A percentile compares a stretch with the other conserved stretches of the same genome.
Conservation (phyloP, 371 early-diverging fungal genomes). For the Mucor plumbeus region DNA sequence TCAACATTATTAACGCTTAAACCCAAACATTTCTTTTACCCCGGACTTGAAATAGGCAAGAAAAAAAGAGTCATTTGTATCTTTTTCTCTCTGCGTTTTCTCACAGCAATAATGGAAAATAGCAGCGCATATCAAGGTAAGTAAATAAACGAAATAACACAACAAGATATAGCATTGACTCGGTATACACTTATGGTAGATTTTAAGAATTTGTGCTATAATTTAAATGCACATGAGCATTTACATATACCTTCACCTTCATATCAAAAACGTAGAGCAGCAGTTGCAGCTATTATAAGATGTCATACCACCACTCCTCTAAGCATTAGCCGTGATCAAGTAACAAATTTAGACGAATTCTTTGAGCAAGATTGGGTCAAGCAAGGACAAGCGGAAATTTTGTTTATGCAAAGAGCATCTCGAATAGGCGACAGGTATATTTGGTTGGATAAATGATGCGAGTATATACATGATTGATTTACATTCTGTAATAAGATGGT, state of each 20-base stretch:
- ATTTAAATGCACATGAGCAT: slow-evolving; percentile 19
- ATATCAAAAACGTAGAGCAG: slow-evolving; percentile 41
- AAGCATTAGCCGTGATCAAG: not conserved
- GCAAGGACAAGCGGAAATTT: slow-evolving; percentile 58
- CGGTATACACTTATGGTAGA: slow-evolving; percentile 14
- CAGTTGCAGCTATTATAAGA: slow-evolving; percentile 48
- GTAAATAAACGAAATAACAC: not conserved
- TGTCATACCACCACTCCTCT: slow-evolving; percentile 27
- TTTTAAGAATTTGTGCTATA: slow-evolving; percentile 29
- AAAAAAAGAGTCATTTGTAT: not conserved
- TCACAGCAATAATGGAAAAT: not conserved
- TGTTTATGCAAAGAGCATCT: slow-evolving; percentile 70
- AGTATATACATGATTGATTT: not conserved
- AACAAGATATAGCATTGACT: not conserved
- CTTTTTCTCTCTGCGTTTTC: not conserved
- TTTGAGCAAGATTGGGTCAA: slow-evolving; percentile 45
- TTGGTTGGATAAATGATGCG: not conserved
- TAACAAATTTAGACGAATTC: slow-evolving; percentile 32
- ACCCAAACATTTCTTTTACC: not conserved
- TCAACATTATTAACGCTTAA: too few species aligned
- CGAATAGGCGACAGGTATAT: slow-evolving; percentile 64
- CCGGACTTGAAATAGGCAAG: not conserved
- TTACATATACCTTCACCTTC: slow-evolving; percentile 43
- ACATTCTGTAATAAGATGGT: slow-evolving; percentile 49
- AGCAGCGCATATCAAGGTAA: slow-evolving; percentile 1